These are phyloP conservation scores for Alternaria sp. DNA, from an alignment of 2,329 filamentous ascomycete genomes.

Conservation along the genomic window DNA sequence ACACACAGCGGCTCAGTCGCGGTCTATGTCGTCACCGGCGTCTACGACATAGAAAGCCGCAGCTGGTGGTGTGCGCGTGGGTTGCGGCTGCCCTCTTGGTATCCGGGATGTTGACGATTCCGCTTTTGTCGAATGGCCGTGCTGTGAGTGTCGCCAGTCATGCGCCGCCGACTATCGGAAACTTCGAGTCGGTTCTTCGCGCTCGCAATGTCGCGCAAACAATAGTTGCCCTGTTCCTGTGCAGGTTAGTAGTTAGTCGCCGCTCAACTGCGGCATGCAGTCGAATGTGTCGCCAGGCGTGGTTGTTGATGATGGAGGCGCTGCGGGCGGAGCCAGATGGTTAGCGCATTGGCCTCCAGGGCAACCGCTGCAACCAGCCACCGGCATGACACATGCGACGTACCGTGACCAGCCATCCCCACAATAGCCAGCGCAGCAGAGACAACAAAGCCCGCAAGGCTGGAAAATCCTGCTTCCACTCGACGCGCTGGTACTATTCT, in stretches of 20 bases:
- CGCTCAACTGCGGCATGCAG: conserved; percentile 28
- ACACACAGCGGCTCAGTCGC: conserved; percentile 7
- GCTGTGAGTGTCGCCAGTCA: conserved; percentile 23
- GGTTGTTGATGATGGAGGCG: conserved; percentile 32
- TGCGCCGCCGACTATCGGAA: conserved; percentile 32
- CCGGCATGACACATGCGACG: conserved; percentile 9
- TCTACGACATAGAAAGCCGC: conserved; percentile 1
- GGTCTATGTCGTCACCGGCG: conserved; percentile 5
- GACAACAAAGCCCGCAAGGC: not conserved
- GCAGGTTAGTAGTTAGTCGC: conserved; percentile 43
- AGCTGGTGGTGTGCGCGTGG: conserved; percentile 17
- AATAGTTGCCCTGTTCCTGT: conserved; percentile 35
- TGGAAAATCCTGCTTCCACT: not conserved
- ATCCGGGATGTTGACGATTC: conserved; percentile 24
- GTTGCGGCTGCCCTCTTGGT: conserved; percentile 23
- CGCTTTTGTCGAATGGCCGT: conserved; percentile 23
- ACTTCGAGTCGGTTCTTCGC: conserved; percentile 21
- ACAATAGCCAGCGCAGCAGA: conserved; percentile 10
- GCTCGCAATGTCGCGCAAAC: conserved; percentile 10
- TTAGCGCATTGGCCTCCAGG: conserved; percentile 19
- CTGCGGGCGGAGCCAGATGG: conserved; percentile 15
- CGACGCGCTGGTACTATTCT: not conserved
- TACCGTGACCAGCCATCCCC: conserved; percentile 3
- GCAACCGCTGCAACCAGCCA: conserved; percentile 17
- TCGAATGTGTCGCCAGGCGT: conserved; percentile 30